Evolutionary conservation across 2,329 filamentous ascomycete genomes (phyloP).

Genomic region (Trichoderma oligosporum): DNA sequence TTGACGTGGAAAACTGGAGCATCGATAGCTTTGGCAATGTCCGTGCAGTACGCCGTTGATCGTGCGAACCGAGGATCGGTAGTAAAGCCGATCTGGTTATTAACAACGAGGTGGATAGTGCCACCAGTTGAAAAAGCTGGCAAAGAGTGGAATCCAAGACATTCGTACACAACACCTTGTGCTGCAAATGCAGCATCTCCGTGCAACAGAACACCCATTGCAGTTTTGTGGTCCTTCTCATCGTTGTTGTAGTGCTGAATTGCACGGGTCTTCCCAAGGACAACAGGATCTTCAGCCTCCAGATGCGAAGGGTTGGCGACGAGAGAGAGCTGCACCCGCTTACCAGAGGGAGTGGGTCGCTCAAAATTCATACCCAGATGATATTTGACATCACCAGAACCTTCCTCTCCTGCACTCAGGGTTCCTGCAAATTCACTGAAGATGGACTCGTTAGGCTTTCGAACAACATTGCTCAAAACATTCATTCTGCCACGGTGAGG

Average conservation of each 20-base stretch:
- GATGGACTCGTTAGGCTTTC: constrained; percentile 99
- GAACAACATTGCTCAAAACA: constrained; percentile 95
- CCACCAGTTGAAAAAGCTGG: constrained; percentile 96
- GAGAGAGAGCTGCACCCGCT: constrained; percentile 97
- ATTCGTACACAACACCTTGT: constrained; percentile 97
- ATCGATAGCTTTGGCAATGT: constrained; percentile 98
- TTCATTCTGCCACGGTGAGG: constrained; percentile 98
- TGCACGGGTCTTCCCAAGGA: constrained; percentile 93
- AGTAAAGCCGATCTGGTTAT: constrained; percentile 99
- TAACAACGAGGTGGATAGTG: constrained; percentile 94
- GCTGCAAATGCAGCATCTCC: constrained; percentile 96
- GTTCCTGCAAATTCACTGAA: constrained; percentile 97
- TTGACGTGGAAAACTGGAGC: constrained; percentile 99
- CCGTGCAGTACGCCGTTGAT: constrained; percentile 97
- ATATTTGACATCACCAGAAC: constrained; percentile 98
- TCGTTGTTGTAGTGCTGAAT: constrained; percentile 99
- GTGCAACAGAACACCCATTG: constrained; percentile 94
- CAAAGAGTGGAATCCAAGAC: constrained; percentile 92
- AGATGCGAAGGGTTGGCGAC: constrained; percentile 98
- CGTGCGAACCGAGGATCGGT: constrained; percentile 96
- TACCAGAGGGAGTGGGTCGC: constrained; percentile 93
- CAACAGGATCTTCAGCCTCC: constrained; percentile 96
- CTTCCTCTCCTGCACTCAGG: constrained; percentile 83
- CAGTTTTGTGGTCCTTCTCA: constrained; percentile 79
- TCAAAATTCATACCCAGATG: constrained; percentile 99